Base-by-base conservation (phyloP, 345 rosid species). In the Capsella bursapastoris region DNA sequence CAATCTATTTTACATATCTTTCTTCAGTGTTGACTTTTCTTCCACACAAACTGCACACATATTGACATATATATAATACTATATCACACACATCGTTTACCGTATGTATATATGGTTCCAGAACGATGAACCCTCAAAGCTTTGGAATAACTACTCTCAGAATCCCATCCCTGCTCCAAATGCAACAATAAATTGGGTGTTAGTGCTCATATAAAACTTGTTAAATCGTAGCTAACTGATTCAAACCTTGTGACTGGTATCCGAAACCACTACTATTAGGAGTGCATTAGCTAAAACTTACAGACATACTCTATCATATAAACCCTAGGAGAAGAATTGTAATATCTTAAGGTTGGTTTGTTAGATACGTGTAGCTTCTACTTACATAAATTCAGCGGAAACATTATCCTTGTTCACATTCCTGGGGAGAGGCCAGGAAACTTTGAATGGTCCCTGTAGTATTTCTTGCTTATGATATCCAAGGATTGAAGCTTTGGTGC, bases 361-460 rank as follows among this genome's bases (percentile, higher is more conserved):
- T 71, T 59, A 47, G 57, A 64, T 5, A 56, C 67, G 35, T n/a
- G 9, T 40, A 52, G 68, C 59, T 16, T 37, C 28, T 8, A 60
- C 92, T 90, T 83, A 93, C 98, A 82, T 56, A 71, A 90, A 88
- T 62, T 93, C 93, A 16, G 96, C 96, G 0, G 86, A 84, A 71
- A 93, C 76, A 12, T 57, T 53, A 66, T 88, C 89, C 74, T 80
- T 88, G 85, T 88, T 83, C 51, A 71, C 90, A 64, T 86, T 72
- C 16, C 53, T 32, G 9, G 98, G 92, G 59, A 93, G 88, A 25
- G 88, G 82, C 98, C 96, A 90, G 2, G 76, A 78, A 62, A 88
- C 81, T 51, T 79, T 81, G 82, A 75, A 90, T 18, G 97, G 86
- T 32, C 90, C 96, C 68, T 80, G 78, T 25, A 66, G 14, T 34